Conservation (phyloP, 2,329 filamentous ascomycete species). For the Xylaria sp. region DNA sequence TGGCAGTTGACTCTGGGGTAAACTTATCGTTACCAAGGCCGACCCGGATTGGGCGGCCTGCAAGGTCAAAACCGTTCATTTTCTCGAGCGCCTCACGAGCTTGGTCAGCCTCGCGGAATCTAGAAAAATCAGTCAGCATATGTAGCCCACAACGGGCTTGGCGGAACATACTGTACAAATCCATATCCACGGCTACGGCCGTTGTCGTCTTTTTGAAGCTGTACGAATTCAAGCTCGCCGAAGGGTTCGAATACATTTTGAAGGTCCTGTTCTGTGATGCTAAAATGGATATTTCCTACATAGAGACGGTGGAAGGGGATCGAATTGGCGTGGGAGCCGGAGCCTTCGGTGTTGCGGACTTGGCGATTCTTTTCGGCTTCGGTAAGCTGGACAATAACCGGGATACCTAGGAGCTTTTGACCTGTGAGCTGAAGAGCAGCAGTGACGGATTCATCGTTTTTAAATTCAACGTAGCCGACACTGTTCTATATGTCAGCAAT, state of each 20-base stretch:
- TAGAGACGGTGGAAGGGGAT: slow-evolving; percentile 97
- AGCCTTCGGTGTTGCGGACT: slow-evolving; percentile 76
- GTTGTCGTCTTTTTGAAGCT: slow-evolving; percentile 93
- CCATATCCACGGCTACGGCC: slow-evolving; percentile 93
- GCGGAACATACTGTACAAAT: slow-evolving; percentile 86
- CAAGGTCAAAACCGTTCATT: slow-evolving; percentile 99
- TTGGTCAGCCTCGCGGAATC: slow-evolving; percentile 86
- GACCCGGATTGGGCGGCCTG: slow-evolving; percentile 94
- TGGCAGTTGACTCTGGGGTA: slow-evolving; percentile 93
- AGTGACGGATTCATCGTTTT: slow-evolving; percentile 89
- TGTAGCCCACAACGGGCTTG: background rate
- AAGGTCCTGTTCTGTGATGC: slow-evolving; percentile 93
- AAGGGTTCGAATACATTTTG: slow-evolving; percentile 97
- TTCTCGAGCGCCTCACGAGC: slow-evolving; percentile 95
- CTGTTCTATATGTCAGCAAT: slow-evolving; percentile 53
- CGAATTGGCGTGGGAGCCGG: slow-evolving; percentile 72
- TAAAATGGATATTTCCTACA: slow-evolving; percentile 99
- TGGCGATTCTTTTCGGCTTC: slow-evolving; percentile 99
- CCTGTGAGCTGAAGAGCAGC: slow-evolving; percentile 97
- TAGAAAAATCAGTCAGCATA: slow-evolving; percentile 48
- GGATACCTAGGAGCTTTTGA: slow-evolving; percentile 97
- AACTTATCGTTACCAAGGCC: slow-evolving; percentile 99
- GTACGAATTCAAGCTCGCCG: slow-evolving; percentile 95
- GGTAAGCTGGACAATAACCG: slow-evolving; percentile 96
- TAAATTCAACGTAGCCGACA: slow-evolving; percentile 99